Evolutionary conservation across 768 basidiomycete genomes (phyloP).

Genomic region (Pulveroboletus sp.): DNA sequence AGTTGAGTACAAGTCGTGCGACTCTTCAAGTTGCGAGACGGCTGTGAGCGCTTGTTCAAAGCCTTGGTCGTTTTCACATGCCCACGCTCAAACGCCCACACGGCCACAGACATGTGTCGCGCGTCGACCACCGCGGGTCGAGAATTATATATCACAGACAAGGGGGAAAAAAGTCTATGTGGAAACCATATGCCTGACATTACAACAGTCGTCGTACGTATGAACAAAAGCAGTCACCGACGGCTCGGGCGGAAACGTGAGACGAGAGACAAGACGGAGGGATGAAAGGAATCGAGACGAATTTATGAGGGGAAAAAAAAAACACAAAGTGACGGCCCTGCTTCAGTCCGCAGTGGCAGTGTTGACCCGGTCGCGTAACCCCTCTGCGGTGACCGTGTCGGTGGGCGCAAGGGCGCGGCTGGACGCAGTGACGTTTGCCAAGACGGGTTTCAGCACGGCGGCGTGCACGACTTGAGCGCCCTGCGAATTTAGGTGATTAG

Average conservation of each 20-base stretch:
- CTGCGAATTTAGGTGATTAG: conserved; percentile 35
- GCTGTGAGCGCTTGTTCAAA: no score
- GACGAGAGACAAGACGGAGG: not conserved
- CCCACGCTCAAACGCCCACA: no score
- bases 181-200: conserved; percentile 19
- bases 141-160: conserved; percentile 5
- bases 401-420: conserved; percentile 41
- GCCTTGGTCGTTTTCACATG: not conserved
- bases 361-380: conserved; percentile 43
- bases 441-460: conserved; percentile 72
- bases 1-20: no score
- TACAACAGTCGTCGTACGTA: conserved; percentile 19
- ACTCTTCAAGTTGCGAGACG: no score
- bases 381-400: conserved; percentile 50
- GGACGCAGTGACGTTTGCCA: conserved; percentile 56
- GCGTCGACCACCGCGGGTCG: not conserved
- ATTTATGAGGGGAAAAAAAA: not conserved
- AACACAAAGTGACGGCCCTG: not conserved
- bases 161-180: conserved; percentile 22
- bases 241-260: conserved; percentile 2
- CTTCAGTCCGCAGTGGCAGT: conserved; percentile 35
- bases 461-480: conserved; percentile 84
- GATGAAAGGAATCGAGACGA: not conserved
- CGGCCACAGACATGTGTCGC: no score
- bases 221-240: conserved; percentile 9